A percentile compares a stretch with the other conserved stretches of the same genome.
phyloP scores from a whole-genome alignment of 148 eudicot species.

The Fagopyrum esculentum region DNA sequence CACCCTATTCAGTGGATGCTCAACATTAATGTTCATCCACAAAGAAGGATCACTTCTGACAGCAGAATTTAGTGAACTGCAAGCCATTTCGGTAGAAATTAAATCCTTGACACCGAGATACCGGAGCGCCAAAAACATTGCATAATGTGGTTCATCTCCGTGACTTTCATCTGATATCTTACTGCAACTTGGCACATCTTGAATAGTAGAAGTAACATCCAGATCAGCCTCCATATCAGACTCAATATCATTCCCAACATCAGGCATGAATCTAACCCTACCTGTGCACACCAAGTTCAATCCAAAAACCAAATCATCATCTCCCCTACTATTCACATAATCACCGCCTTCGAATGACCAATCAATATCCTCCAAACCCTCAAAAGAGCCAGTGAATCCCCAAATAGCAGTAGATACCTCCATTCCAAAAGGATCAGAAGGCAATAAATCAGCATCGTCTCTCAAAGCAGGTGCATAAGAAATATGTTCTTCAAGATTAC shows the following conservation, averaged over 20 bases:
- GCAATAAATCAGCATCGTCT: constrained; percentile 9
- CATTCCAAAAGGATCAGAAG: constrained; percentile 16
- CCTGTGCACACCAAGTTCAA: constrained; percentile 13
- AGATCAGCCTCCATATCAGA: constrained; percentile 1
- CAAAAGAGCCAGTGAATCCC: constrained; percentile 5
- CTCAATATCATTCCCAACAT: neutral
- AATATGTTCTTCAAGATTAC: neutral
- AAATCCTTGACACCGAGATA: constrained; percentile 14
- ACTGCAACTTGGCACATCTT: neutral
- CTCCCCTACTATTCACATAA: constrained; percentile 2
- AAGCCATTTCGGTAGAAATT: constrained; percentile 8
- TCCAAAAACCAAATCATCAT: constrained; percentile 1
- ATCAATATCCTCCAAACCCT: constrained; percentile 11
- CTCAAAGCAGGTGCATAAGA: neutral
- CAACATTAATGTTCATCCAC: constrained; percentile 8
- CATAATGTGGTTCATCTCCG: constrained; percentile 12
- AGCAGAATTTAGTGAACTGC: constrained; percentile 2
- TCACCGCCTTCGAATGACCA: constrained; percentile 1
- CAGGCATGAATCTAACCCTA: constrained; percentile 10
- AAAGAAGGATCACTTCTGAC: constrained; percentile 14
- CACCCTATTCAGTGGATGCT: constrained; percentile 7
- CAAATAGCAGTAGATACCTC: constrained; percentile 9
- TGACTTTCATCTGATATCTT: neutral
- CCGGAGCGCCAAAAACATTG: constrained; percentile 11
- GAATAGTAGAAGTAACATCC: neutral